These are phyloP conservation scores for Leishmania guyanensis DNA, from an alignment of 208 protist species.

Conservation along the genomic window DNA sequence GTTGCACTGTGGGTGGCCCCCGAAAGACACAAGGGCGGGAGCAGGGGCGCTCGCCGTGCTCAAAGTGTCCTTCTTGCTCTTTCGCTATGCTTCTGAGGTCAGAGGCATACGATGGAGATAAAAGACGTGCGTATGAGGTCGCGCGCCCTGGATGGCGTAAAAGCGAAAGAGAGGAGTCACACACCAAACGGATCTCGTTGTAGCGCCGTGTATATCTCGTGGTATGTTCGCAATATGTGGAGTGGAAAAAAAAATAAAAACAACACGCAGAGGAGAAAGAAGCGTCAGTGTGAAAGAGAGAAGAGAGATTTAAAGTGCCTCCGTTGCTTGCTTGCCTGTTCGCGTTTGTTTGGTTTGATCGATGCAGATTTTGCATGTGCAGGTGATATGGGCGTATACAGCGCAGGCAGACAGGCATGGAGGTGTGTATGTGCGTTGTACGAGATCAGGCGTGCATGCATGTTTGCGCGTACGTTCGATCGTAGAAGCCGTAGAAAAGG, in stretches of 20 bases:
- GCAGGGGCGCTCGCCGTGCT: no score
- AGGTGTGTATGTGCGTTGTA: no score
- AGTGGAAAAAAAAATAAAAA: neutral
- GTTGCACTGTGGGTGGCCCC: neutral
- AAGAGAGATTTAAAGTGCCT: neutral
- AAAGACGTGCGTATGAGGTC: neutral
- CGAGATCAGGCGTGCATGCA: neutral
- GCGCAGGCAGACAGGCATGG: no score
- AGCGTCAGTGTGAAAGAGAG: neutral
- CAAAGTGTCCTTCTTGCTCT: neutral
- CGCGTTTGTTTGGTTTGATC: neutral
- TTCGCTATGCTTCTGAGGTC: neutral
- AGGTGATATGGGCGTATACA: no score
- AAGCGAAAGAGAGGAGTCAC: neutral
- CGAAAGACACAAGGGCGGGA: neutral
- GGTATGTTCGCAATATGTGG: neutral
- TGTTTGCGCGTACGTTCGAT: neutral
- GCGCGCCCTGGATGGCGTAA: neutral
- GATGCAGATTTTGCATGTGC: no score
- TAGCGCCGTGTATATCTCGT: neutral
- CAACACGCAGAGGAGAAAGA: neutral
- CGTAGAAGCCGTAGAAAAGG: neutral
- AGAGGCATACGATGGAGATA: neutral
- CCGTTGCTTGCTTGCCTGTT: no score
- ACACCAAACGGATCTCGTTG: neutral